Base-by-base conservation (phyloP, 805 yeast species). In the Kuraishia ogatae region DNA sequence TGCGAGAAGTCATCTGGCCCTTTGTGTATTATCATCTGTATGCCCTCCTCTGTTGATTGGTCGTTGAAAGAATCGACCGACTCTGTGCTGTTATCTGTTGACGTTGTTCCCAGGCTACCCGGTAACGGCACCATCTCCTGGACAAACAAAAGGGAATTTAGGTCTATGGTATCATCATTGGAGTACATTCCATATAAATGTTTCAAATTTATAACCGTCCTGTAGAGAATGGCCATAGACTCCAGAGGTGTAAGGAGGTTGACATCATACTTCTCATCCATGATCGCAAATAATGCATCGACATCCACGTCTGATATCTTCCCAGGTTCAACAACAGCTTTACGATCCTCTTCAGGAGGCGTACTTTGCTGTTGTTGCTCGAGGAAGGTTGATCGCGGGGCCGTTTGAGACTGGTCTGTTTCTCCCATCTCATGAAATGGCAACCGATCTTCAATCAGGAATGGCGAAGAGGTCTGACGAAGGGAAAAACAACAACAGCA, bases 241-340 rank as follows among this genome's bases (percentile, higher is more conserved):
- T 68, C 66, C n/a, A 60, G 51, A 6, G 70, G 62, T 15, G 54
- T 56, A 10, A 70, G 53, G 13, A 65, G 65, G 10, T 57, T 55
- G 15, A 67, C 26, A 15, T 57, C 50, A 7, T 50, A 56, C 2
- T 68, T 51, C 55, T 55, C 56, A 23, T 57, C 56, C 52, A 68
- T 47, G 58, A 62, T 43, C 21, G 60, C 24, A 39, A 65, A 29
- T 65, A 74, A 54, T 55, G 72, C 60, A 63, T 70, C 63, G 61
- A 73, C 35, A 68, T 80, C 56, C 28, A 50, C 53, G 17, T 23
- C 22, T 5, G 21, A 15, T 35, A 50, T 50, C 29, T 21, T 50
- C 4, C n/a, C 29, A 17, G 22, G 43, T 17, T 11, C 50, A 21
- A 21, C 20, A 10, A 15, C 43, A 35, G 43, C n/a, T 35, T 15